A percentile compares a stretch with the other conserved stretches of the same genome.
Conservation (phyloP, 1,139 yeast genomes). For the Protomyces macrosporus region DNA sequence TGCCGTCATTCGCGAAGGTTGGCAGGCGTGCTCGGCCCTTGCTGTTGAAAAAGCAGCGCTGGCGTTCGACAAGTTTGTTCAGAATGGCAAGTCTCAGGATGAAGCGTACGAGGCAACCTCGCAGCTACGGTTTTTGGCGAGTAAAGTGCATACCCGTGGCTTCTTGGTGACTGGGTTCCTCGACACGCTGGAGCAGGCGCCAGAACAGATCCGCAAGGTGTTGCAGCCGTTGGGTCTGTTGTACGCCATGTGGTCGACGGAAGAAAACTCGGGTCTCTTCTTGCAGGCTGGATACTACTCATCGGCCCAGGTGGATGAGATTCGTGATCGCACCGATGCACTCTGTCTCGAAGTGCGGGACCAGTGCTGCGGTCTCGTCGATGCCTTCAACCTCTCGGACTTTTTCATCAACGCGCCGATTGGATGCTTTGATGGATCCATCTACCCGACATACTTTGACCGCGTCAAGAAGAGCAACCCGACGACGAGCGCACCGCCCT, state of each 20-base stretch:
- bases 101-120: constrained; percentile 45
- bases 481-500: constrained; percentile 39
- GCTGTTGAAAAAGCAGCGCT: constrained; percentile 41
- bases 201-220: constrained; percentile 38
- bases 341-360: constrained; percentile 48
- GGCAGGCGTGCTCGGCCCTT: constrained; percentile 43
- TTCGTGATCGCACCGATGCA: constrained; percentile 39
- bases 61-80: constrained; percentile 31
- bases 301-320: constrained; percentile 38
- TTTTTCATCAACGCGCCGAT: constrained; percentile 79
- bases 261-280: constrained; percentile 70
- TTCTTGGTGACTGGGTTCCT: constrained; percentile 42
- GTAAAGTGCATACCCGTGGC: constrained; percentile 44
- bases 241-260: constrained; percentile 67
- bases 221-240: constrained; percentile 51
- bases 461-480: constrained; percentile 43
- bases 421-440: constrained; percentile 80
- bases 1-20: constrained; percentile 39
- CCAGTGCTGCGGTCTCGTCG: constrained; percentile 77
- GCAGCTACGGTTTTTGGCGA: constrained; percentile 45
- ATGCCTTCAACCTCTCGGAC: constrained; percentile 81
- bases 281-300: constrained; percentile 56
- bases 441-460: constrained; percentile 65
- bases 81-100: constrained; percentile 36
- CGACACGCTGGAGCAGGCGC: constrained; percentile 37